Conservation (phyloP, 169 alveolate species). For the Eimeria tenella region DNA sequence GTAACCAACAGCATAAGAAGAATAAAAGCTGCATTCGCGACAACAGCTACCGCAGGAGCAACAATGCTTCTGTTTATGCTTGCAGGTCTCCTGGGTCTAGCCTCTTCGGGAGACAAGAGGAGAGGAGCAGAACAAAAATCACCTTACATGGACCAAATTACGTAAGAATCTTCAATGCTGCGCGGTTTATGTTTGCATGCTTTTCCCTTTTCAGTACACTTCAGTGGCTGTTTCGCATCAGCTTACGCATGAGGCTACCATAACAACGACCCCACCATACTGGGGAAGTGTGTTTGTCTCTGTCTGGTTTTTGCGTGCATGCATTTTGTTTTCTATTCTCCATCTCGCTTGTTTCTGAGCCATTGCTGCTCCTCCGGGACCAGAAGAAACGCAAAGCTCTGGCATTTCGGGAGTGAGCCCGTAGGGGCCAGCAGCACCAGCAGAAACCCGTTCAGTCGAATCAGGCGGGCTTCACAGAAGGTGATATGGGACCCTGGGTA, state of each 20-base stretch:
- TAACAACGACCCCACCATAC: neutral
- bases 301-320: neutral
- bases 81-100: no score
- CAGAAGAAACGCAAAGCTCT: neutral
- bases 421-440: slow-evolving; percentile 13
- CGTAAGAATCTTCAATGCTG: no score
- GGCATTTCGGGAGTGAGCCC: neutral
- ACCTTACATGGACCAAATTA: no score
- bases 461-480: neutral
- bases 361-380: neutral
- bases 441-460: neutral
- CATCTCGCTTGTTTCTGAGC: neutral
- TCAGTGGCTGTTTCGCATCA: neutral
- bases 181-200: no score
- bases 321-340: neutral
- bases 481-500: neutral
- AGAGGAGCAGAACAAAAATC: no score
- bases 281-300: neutral
- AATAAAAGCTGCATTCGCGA: no score
- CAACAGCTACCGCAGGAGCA: no score
- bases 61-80: no score
- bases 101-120: no score
- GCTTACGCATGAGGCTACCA: neutral
- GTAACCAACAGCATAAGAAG: no score
- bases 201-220: no score